These are phyloP conservation scores for Globisporangium acanthophoron DNA, from an alignment of 352 stramenopile genomes.

Conservation along the genomic window DNA sequence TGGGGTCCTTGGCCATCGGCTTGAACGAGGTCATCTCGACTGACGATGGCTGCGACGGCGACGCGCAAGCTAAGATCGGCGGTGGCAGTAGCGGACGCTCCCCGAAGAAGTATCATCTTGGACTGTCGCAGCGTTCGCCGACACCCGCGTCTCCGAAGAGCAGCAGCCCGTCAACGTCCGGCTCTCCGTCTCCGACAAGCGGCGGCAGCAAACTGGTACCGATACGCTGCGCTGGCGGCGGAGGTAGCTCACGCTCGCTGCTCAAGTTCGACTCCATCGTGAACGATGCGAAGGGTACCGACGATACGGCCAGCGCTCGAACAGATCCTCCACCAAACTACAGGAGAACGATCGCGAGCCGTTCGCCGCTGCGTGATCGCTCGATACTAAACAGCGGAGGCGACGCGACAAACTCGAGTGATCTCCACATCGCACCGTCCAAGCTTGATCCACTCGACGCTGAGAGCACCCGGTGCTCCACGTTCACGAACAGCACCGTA, in stretches of 20 bases:
- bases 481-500: neutral
- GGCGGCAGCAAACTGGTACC: slow-evolving; percentile 8
- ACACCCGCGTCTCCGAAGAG: slow-evolving; percentile 5
- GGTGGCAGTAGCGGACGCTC: neutral
- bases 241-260: neutral
- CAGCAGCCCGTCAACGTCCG: neutral
- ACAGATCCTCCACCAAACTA: neutral
- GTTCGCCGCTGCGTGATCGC: slow-evolving; percentile 1
- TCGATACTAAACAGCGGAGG: neutral
- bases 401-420: neutral
- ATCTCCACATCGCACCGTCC: neutral
- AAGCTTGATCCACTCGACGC: slow-evolving; percentile 11
- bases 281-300: neutral
- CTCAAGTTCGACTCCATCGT: slow-evolving; percentile 12
- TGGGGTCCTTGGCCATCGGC: slow-evolving; percentile 9
- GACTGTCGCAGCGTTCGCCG: slow-evolving; percentile 1
- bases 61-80: neutral
- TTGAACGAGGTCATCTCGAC: slow-evolving; percentile 7
- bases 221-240: neutral
- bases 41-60: neutral
- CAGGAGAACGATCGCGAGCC: slow-evolving; percentile 4
- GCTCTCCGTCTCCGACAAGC: slow-evolving; percentile 1
- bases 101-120: slow-evolving; percentile 11
- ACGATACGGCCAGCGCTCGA: neutral
- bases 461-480: slow-evolving; percentile 5